Conservation (phyloP, 2,329 filamentous ascomycete species). For the Coniochaeta hoffmannii region DNA sequence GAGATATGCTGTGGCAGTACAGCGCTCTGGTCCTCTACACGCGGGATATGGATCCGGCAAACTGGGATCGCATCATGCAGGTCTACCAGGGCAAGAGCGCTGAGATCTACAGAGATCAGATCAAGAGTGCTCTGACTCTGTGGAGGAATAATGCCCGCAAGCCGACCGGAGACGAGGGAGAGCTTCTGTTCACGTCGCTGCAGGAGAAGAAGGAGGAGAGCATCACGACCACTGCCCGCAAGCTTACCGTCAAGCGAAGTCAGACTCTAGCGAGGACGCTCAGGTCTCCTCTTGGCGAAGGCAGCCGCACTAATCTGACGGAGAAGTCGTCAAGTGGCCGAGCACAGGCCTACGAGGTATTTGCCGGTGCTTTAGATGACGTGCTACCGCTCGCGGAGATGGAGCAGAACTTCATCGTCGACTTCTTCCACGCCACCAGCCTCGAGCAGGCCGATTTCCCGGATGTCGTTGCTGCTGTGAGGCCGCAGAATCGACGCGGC, state of each 20-base stretch:
- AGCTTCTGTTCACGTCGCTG: slow-evolving; percentile 75
- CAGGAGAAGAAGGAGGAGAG: slow-evolving; percentile 80
- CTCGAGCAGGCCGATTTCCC: slow-evolving; percentile 75
- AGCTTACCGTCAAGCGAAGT: slow-evolving; percentile 88
- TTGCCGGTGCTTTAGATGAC: slow-evolving; percentile 73
- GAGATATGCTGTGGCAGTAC: slow-evolving; percentile 78
- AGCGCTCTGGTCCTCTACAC: slow-evolving; percentile 82
- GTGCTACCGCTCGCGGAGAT: slow-evolving; percentile 76
- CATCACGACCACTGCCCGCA: slow-evolving; percentile 69
- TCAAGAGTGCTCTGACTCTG: slow-evolving; percentile 65
- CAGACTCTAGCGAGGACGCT: slow-evolving; percentile 75
- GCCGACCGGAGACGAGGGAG: slow-evolving; percentile 66
- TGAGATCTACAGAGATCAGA: slow-evolving; percentile 73
- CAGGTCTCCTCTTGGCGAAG: slow-evolving; percentile 60
- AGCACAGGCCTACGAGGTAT: slow-evolving; percentile 72
- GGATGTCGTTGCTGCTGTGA: slow-evolving; percentile 61
- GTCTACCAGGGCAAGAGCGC: slow-evolving; percentile 74
- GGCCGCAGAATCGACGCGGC: slow-evolving; percentile 61
- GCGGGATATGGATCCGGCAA: slow-evolving; percentile 71
- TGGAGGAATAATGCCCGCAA: slow-evolving; percentile 79
- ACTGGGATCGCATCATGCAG: slow-evolving; percentile 74
- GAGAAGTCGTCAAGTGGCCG: slow-evolving; percentile 56
- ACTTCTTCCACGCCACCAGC: slow-evolving; percentile 93
- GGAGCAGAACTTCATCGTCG: slow-evolving; percentile 95
- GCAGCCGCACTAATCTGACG: slow-evolving; percentile 37